Percentiles rank a stretch among this genome's conserved stretches.
Evolutionary conservation across 139 green algal species (phyloP).

Genomic region (Picochlorum sp.): DNA sequence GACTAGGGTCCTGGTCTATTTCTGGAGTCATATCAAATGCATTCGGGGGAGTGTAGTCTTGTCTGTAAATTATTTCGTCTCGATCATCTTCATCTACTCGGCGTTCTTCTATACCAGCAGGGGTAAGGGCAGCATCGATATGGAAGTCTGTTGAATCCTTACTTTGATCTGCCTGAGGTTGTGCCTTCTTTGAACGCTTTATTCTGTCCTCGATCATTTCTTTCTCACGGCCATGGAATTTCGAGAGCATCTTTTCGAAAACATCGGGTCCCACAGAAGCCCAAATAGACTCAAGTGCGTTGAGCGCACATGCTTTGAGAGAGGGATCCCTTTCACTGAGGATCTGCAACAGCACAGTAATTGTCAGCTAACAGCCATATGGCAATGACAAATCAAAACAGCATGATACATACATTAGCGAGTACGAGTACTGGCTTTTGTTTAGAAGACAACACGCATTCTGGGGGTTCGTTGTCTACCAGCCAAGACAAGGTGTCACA

Average conservation of each 20-base stretch:
- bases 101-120: background rate
- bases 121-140: background rate
- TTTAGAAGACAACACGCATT: conserved; percentile 22
- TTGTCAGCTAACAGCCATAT: no score
- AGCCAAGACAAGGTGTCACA: conserved; percentile 65
- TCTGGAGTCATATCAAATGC: conserved; percentile 8
- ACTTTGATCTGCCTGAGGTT: background rate
- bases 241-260: conserved; percentile 64
- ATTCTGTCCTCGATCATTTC: conserved; percentile 76
- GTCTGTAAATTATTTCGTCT: conserved; percentile 1
- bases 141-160: background rate
- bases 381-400: background rate
- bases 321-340: conserved; percentile 73
- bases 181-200: conserved; percentile 46
- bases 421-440: conserved; percentile 17
- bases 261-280: conserved; percentile 53
- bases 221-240: conserved; percentile 58
- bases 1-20: background rate
- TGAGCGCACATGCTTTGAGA: conserved; percentile 61
- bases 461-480: conserved; percentile 46
- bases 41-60: conserved; percentile 21
- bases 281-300: conserved; percentile 64
- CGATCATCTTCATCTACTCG: background rate
- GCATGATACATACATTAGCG: background rate
- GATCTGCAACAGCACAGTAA: no score